Base-by-base conservation (phyloP, 2,329 filamentous ascomycete species). In the Pseudogymnoascus sp. region DNA sequence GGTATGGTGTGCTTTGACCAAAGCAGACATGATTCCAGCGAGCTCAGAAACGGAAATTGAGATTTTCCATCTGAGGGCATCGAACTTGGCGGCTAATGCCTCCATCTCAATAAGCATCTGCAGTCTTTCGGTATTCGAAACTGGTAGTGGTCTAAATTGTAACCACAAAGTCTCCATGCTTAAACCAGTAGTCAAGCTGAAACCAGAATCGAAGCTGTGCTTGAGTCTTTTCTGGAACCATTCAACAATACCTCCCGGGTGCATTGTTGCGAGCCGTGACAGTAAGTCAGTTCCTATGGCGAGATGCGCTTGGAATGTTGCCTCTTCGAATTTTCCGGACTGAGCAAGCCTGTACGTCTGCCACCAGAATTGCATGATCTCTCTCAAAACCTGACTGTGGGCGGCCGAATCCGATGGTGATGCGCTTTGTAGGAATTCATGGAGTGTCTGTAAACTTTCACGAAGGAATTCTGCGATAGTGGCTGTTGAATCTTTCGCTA, bases 101-200 rank as follows among this genome's bases (percentile, higher is more conserved):
- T 86, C 80, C 67, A 88, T 76, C 37, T 80, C 76, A 10, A 77
- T 64, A 5, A 81, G 75, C 36, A 77, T 78, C 29, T 77, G 72
- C 42, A 86, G 73, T 0, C 78, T 75, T 3, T 70, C 68, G 25
- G 75, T 72, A 15, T 79, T 78, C 1, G 78, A 74, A 21, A 86
- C 77, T 4, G 84, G 80, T 9, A 77, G 72, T 0, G 92, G 90
- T 60, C 88, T 83, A 69, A 95, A 83, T 1, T 78, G 70, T 42
- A 83, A 82, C 93, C 92, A 96, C 4, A 96, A 79, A 7, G 77
- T 73, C 70, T 94, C 89, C 89, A 95, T 94, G 66, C 85, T 87
- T 10, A 92, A 77, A 0, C 91, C 92, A 1, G 88, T 92, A 0
- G 79, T 85, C 12, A 95, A 76, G 61, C 85, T 85, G 76, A 92